Base-by-base conservation (phyloP, 2,329 filamentous ascomycete genomes). In the Apiospora arundinis region DNA sequence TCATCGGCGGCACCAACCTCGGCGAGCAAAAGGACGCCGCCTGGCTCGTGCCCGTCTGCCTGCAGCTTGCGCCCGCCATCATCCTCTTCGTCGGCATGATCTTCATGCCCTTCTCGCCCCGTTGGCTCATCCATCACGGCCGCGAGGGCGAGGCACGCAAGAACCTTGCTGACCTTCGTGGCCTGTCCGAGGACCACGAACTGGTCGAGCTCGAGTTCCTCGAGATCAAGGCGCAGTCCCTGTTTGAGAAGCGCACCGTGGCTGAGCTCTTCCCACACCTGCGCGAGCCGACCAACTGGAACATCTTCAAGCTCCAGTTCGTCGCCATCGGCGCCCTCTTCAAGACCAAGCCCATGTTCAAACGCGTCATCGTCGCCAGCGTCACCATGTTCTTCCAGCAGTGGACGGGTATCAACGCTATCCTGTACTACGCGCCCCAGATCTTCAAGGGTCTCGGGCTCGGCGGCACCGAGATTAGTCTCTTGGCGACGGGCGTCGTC, bases 31-130 rank as follows among this genome's bases (percentile, higher is more conserved):
- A 85, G 16, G 87, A 94, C 74, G 89, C 90, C 0, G 91, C 93
- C 0, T 96, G 93, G 93, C 86, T 93, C 0, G 82, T 93, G 0
- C 93, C 93, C 0, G 89, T 94, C 68, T 91, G 89, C 74, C 84
- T 95, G 0, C 93, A 95, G 76, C 85, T 95, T 4, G 84, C 86
- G 0, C 92, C 92, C 0, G 92, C 92, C 0, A 75, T 91, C 1
- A 75, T 94, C 4, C 87, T 95, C 1, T 89, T 91, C 40, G 76
- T 87, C 14, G 92, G 93, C 48, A 95, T 95, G 87, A 77, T 92
- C 14, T 93, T 93, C 82, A 93, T 95, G 92, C 93, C 93, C 0
- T 94, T 92, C 81, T 92, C 89, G 0, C 93, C 93, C 0, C 87
- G 93, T 75, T 95, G 92, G 92, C 86, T 95, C 0, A 83, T 93